Percentiles rank a stretch among this genome's conserved stretches.
phyloP scores from a whole-genome alignment of 768 basidiomycete genomes.

The Tulasnella sp. region DNA sequence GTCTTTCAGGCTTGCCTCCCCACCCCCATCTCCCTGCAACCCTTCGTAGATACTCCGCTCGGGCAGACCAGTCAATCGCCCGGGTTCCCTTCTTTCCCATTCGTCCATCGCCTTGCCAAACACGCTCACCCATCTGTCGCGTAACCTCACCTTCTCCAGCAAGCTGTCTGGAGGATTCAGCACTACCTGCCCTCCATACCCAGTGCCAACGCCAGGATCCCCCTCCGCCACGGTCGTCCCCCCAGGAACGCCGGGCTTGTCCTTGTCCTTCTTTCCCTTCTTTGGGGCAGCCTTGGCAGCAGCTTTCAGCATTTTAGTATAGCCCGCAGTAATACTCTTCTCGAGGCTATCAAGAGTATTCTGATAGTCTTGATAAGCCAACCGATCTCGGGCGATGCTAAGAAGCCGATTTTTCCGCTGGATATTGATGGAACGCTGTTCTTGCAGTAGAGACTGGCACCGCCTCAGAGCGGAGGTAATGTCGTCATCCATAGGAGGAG shows the following conservation, averaged over 20 bases:
- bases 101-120: constrained; percentile 73
- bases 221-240: constrained; percentile 61
- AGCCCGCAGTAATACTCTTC: constrained; percentile 83
- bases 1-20: neutral
- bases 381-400: constrained; percentile 73
- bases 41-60: constrained; percentile 58
- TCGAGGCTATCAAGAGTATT: constrained; percentile 82
- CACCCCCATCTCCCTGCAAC: constrained; percentile 9
- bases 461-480: constrained; percentile 86
- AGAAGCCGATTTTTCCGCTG: constrained; percentile 69
- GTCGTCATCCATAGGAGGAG: constrained; percentile 78
- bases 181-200: constrained; percentile 50
- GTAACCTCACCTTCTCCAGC: constrained; percentile 64
- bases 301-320: constrained; percentile 48
- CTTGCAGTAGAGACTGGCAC: constrained; percentile 75
- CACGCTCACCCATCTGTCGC: constrained; percentile 71
- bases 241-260: constrained; percentile 49
- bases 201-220: constrained; percentile 42
- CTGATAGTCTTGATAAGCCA: constrained; percentile 89
- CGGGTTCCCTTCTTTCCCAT: constrained; percentile 60
- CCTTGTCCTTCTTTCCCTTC: constrained; percentile 45
- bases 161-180: constrained; percentile 65
- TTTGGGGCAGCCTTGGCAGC: constrained; percentile 61
- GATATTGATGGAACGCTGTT: constrained; percentile 77
- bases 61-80: constrained; percentile 76